Conservation (phyloP, 495 filamentous ascomycete species). For the Zalerion maritima region DNA sequence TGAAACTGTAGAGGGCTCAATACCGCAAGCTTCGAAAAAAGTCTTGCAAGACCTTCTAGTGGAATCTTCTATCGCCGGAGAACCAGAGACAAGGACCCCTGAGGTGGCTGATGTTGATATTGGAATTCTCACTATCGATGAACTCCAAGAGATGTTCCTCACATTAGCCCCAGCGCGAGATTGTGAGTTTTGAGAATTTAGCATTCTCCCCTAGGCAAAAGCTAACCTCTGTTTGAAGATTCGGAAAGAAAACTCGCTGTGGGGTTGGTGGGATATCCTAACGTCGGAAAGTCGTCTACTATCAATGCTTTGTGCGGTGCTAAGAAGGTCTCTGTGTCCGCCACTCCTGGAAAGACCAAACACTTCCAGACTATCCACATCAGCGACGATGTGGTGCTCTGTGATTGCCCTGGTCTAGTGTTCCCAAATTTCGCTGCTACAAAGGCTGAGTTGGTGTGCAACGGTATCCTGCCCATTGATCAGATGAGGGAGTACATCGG, state of each 20-base stretch:
- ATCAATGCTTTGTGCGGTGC: slow-evolving; percentile 97
- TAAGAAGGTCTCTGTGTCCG: slow-evolving; percentile 96
- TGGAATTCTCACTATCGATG: slow-evolving; percentile 77
- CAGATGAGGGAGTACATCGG: slow-evolving; percentile 91
- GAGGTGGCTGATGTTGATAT: slow-evolving; percentile 43
- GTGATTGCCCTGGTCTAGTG: slow-evolving; percentile 97
- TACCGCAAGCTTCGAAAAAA: slow-evolving; percentile 1
- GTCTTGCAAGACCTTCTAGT: not conserved
- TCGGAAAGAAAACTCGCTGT: slow-evolving; percentile 63
- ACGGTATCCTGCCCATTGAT: slow-evolving; percentile 92
- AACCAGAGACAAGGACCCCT: slow-evolving; percentile 12
- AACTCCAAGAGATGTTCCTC: slow-evolving; percentile 81
- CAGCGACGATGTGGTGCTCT: slow-evolving; percentile 74
- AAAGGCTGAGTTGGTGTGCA: slow-evolving; percentile 91
- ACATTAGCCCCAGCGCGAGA: slow-evolving; percentile 47
- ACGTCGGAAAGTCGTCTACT: slow-evolving; percentile 97
- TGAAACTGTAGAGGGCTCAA: slow-evolving; percentile 21
- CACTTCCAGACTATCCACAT: slow-evolving; percentile 98
- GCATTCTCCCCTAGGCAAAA: too few species aligned
- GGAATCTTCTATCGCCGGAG: slow-evolving; percentile 6
- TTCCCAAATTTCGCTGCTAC: slow-evolving; percentile 97
- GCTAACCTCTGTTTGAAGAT: slow-evolving; percentile 12
- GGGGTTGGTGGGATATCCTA: slow-evolving; percentile 94
- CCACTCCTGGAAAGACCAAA: slow-evolving; percentile 97
- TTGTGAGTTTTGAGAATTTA: slow-evolving; percentile 19